Evolutionary conservation across 1,284 basidiomycete genomes (phyloP).

Genomic region (Megacollybia platyphylla): DNA sequence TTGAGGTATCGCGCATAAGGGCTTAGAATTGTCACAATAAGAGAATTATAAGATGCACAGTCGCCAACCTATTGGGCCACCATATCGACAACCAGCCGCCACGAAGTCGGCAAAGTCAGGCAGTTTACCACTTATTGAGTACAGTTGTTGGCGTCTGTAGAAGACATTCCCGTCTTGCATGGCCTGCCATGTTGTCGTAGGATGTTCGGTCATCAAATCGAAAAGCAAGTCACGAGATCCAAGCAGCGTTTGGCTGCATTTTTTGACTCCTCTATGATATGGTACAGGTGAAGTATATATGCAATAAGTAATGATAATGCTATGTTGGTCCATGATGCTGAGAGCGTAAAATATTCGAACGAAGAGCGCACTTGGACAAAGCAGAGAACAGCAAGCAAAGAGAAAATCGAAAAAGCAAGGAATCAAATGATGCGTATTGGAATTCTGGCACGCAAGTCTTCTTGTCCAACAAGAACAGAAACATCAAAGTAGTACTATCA

Average conservation of each 20-base stretch:
- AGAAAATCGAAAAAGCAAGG: not conserved
- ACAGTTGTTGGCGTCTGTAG: conserved; percentile 74
- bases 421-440: conserved; percentile 34
- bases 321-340: not conserved
- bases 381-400: too few species aligned
- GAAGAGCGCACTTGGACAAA: not conserved
- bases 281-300: not conserved
- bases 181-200: conserved; percentile 68
- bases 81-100: conserved; percentile 73
- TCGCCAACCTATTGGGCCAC: conserved; percentile 73
- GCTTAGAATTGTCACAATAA: conserved; percentile 30
- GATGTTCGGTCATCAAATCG: conserved; percentile 43
- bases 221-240: not conserved
- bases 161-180: conserved; percentile 72
- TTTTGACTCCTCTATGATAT: not conserved
- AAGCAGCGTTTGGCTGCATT: not conserved
- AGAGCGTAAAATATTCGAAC: not conserved
- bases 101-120: conserved; percentile 74
- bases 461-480: conserved; percentile 49
- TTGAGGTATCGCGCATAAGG: conserved; percentile 77
- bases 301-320: not conserved
- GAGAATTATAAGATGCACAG: not conserved
- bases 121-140: conserved; percentile 72
- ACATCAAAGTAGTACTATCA: conserved; percentile 57
- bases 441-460: conserved; percentile 44